Evolutionary conservation across 1,284 basidiomycete species (phyloP).

Genomic region (Ganoderma resinaceum): DNA sequence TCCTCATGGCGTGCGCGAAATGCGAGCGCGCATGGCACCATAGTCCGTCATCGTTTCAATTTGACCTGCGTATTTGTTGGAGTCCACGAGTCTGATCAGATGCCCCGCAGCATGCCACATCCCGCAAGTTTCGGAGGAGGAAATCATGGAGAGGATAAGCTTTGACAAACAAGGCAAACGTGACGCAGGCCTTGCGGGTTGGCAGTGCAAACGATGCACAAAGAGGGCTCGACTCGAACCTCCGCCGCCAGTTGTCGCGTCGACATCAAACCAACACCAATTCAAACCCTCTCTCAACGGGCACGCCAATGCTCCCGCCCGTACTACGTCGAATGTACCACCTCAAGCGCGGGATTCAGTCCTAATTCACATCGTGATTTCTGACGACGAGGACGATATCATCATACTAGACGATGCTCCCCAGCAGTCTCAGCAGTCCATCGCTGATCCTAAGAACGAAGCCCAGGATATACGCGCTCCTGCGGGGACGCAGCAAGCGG

Average conservation of each 20-base stretch:
- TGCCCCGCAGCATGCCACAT: slow-evolving; percentile 31
- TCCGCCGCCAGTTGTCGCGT: not conserved
- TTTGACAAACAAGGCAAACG: slow-evolving; percentile 24
- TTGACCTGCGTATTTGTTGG: not conserved
- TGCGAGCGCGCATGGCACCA: slow-evolving; percentile 36
- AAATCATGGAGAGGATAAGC: slow-evolving; percentile 23
- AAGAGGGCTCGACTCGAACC: slow-evolving; percentile 18
- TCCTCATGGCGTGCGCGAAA: slow-evolving; percentile 31
- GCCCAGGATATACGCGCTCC: not conserved
- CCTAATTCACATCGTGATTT: too few relatives aligned
- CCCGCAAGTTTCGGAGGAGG: slow-evolving; percentile 27
- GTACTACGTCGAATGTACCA: not conserved
- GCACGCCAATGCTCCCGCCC: not conserved
- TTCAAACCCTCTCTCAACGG: not conserved
- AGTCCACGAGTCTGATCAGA: not conserved
- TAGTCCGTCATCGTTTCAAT: slow-evolving; percentile 18
- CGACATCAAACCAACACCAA: not conserved
- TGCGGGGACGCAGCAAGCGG: not conserved
- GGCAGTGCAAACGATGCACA: slow-evolving; percentile 26
- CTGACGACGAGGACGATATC: slow-evolving; percentile 13
- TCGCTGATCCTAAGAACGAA: not conserved
- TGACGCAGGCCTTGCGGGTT: slow-evolving; percentile 16
- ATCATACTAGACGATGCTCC: slow-evolving; percentile 4
- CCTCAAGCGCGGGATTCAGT: not conserved
- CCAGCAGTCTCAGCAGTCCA: not conserved